phyloP scores from a whole-genome alignment of 2,329 filamentous ascomycete species.

The Calonectria pteridis region DNA sequence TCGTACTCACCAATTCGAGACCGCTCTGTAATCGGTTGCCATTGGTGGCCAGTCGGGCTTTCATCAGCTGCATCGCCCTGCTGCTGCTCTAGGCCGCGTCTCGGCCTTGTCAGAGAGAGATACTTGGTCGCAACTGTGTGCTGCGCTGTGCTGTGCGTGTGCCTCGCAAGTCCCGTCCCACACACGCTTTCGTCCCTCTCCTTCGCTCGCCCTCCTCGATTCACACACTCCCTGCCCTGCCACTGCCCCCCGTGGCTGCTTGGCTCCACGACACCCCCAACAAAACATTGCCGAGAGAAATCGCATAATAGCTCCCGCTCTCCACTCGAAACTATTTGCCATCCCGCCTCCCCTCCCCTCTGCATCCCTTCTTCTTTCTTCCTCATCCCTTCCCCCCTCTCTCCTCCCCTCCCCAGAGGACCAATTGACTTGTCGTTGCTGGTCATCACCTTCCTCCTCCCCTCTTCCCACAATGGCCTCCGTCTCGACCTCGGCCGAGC shows the following conservation, averaged over 20 bases:
- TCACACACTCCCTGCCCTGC: slow-evolving; percentile 19
- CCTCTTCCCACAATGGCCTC: slow-evolving; percentile 58
- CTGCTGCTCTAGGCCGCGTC: background rate
- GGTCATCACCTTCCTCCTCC: slow-evolving; percentile 21
- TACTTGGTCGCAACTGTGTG: background rate
- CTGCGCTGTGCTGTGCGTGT: background rate
- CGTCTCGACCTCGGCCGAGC: slow-evolving; percentile 56
- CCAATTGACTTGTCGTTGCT: slow-evolving; percentile 35
- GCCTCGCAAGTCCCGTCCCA: slow-evolving; percentile 1
- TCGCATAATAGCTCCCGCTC: slow-evolving; percentile 33
- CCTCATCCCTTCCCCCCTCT: slow-evolving; percentile 16
- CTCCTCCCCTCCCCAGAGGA: slow-evolving; percentile 20
- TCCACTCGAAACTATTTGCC: slow-evolving; percentile 16
- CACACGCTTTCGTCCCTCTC: background rate
- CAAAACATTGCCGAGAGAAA: slow-evolving; percentile 43
- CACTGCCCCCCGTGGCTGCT: slow-evolving; percentile 31
- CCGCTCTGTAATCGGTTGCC: background rate
- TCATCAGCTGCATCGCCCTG: slow-evolving; percentile 7
- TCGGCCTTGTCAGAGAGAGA: background rate
- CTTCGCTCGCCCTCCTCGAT: background rate
- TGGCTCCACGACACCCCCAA: slow-evolving; percentile 43
- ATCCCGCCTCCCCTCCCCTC: slow-evolving; percentile 2
- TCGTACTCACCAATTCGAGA: background rate
- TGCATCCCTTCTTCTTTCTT: slow-evolving; percentile 14
- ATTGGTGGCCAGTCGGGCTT: background rate